These are phyloP conservation scores for Penicillium glabrum DNA, from an alignment of 2,329 filamentous ascomycete genomes.

Conservation along the genomic window DNA sequence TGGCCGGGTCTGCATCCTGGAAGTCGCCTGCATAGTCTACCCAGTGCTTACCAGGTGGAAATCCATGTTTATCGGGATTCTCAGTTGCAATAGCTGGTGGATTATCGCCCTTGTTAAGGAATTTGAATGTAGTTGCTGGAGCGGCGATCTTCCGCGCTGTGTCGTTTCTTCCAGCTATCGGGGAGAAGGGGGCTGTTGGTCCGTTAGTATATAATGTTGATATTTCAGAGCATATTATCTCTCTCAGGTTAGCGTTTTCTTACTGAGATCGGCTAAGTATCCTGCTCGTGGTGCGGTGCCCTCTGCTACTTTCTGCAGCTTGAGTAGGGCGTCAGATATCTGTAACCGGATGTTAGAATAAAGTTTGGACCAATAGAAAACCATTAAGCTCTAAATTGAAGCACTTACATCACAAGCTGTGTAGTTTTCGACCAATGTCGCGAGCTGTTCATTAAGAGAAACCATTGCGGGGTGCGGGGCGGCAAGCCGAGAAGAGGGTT, in stretches of 20 bases:
- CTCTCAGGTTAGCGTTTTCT: not conserved
- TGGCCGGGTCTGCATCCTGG: slow-evolving; percentile 28
- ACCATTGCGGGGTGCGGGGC: slow-evolving; percentile 24
- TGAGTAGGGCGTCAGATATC: slow-evolving; percentile 72
- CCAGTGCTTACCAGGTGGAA: slow-evolving; percentile 64
- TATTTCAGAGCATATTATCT: not conserved
- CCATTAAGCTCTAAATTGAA: not conserved
- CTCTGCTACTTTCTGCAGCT: slow-evolving; percentile 52
- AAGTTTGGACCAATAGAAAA: not conserved
- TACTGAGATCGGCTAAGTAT: slow-evolving; percentile 64
- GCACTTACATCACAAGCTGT: slow-evolving; percentile 45
- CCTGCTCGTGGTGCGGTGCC: slow-evolving; percentile 60
- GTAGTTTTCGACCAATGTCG: slow-evolving; percentile 31
- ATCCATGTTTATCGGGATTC: slow-evolving; percentile 44
- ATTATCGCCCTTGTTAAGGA: slow-evolving; percentile 58
- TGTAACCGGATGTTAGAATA: slow-evolving; percentile 29
- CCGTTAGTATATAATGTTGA: slow-evolving; percentile 4
- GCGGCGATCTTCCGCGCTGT: slow-evolving; percentile 39
- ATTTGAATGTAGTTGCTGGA: slow-evolving; percentile 49
- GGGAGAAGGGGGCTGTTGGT: slow-evolving; percentile 35
- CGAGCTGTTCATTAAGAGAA: slow-evolving; percentile 33
- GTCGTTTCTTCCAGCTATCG: slow-evolving; percentile 28
- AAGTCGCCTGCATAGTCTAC: slow-evolving; percentile 56
- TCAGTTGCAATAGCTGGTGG: slow-evolving; percentile 29
- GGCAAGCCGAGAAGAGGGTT: not conserved